Conservation (phyloP, 164 flowering plant species). For the Berberis vulgaris region DNA sequence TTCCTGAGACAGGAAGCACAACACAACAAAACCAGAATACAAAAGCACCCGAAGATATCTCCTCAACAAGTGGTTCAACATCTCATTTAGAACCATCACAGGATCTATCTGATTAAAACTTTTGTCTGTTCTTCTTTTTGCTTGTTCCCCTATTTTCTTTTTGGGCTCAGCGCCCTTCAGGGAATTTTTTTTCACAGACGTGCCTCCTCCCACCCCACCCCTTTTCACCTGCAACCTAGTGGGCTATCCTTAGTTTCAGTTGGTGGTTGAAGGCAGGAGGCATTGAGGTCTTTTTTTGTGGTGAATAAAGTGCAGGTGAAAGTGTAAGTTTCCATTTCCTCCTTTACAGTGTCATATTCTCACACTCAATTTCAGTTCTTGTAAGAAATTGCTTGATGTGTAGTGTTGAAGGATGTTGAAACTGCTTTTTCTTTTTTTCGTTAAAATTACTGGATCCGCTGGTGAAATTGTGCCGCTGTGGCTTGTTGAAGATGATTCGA, state of each 20-base stretch:
- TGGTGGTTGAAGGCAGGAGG: constrained; percentile 21
- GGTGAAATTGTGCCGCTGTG: not conserved
- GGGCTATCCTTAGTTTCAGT: constrained; percentile 8
- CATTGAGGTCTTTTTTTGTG: constrained; percentile 25
- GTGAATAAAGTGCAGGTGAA: constrained; percentile 49
- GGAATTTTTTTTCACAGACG: constrained; percentile 17
- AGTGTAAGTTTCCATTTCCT: constrained; percentile 13
- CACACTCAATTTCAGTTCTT: constrained; percentile 4
- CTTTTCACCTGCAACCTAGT: constrained; percentile 29
- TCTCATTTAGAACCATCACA: constrained; percentile 6
- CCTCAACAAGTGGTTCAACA: constrained; percentile 12
- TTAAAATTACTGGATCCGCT: constrained; percentile 1
- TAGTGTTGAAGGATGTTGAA: not conserved
- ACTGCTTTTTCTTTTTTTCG: not conserved
- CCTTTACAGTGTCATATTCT: not conserved
- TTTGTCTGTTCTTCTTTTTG: not conserved
- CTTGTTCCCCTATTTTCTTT: not conserved
- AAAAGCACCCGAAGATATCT: constrained; percentile 8
- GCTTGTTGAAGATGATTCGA: too few relatives aligned
- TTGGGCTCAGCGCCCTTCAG: constrained; percentile 9
- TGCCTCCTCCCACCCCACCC: constrained; percentile 22
- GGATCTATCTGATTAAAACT: constrained; percentile 12
- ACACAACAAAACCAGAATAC: constrained; percentile 10
- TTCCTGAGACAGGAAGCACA: constrained; percentile 15
- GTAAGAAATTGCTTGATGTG: constrained; percentile 8